A percentile compares a stretch with the other conserved stretches of the same genome.
phyloP scores from a whole-genome alignment of 164 flowering plant species.

The Aristolochia contorta region DNA sequence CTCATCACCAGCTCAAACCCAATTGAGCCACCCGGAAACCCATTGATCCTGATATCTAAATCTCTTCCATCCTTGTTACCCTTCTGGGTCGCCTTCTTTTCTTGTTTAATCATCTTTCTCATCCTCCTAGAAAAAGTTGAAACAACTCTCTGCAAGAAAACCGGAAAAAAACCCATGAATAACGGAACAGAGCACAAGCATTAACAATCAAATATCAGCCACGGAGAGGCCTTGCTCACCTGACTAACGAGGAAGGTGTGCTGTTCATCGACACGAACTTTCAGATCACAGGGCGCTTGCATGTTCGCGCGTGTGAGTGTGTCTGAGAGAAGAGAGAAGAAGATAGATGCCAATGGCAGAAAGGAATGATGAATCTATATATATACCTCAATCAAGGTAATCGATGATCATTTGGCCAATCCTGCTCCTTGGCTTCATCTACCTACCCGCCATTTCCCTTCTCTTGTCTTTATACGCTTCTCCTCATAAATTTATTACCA shows the following conservation, averaged over 20 bases:
- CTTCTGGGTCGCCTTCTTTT: slow-evolving; percentile 28
- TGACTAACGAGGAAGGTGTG: slow-evolving; percentile 55
- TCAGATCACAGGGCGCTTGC: slow-evolving; percentile 37
- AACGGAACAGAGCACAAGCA: background rate
- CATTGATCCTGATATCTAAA: slow-evolving; percentile 24
- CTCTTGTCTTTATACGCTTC: background rate
- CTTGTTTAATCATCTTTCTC: slow-evolving; percentile 41
- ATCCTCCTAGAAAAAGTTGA: slow-evolving; percentile 41
- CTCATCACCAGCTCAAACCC: slow-evolving; percentile 70
- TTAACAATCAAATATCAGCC: background rate
- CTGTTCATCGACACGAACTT: slow-evolving; percentile 57
- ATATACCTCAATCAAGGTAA: background rate
- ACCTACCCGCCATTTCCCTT: background rate
- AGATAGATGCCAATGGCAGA: background rate
- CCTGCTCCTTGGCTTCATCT: background rate
- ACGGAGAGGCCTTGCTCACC: slow-evolving; percentile 16
- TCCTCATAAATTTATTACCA: background rate
- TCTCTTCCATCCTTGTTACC: background rate
- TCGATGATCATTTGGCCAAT: background rate
- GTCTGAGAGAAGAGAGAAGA: background rate
- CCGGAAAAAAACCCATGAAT: background rate
- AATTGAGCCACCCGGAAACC: slow-evolving; percentile 64
- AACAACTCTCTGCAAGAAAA: slow-evolving; percentile 40
- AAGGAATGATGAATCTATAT: background rate
- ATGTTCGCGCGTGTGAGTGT: slow-evolving; percentile 12